Percentiles rank a stretch among this genome's conserved stretches.
Evolutionary conservation across 2,329 filamentous ascomycete species (phyloP).

Genomic region (Phaeosphaeriaceae sp.): DNA sequence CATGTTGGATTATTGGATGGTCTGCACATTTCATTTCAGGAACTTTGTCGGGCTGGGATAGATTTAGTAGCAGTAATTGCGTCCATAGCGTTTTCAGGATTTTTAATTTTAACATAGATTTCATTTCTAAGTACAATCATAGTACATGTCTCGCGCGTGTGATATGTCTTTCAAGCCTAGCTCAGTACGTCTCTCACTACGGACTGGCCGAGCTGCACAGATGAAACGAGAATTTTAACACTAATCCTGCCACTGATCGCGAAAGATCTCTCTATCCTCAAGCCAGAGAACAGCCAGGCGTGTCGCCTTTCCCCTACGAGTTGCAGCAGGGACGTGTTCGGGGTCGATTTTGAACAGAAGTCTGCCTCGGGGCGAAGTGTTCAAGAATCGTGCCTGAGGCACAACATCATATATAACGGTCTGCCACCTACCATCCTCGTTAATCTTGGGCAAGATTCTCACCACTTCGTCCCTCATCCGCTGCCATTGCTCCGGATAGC

Average conservation of each 20-base stretch:
- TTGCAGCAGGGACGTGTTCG: not conserved
- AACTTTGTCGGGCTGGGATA: too few relatives aligned
- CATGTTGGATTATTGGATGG: too few relatives aligned
- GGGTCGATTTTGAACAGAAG: not conserved
- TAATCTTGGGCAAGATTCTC: not conserved
- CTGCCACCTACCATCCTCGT: not conserved
- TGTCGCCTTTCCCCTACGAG: not conserved
- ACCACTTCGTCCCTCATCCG: not conserved
- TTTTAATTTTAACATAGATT: too few relatives aligned
- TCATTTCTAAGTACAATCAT: too few relatives aligned
- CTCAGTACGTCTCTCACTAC: too few relatives aligned
- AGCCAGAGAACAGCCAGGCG: not conserved
- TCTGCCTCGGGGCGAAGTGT: not conserved
- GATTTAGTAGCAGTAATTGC: too few relatives aligned
- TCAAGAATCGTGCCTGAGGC: not conserved
- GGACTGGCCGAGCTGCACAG: too few relatives aligned
- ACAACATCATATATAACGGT: not conserved
- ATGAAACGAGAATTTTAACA: not conserved
- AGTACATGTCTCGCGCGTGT: too few relatives aligned
- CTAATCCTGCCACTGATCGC: not conserved
- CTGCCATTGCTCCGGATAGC: not conserved
- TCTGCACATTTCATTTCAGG: not conserved
- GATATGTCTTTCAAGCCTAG: too few relatives aligned
- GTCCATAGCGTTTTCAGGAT: too few relatives aligned
- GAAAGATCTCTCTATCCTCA: not conserved